Percentiles rank a stretch among this genome's conserved stretches.
These are phyloP conservation scores for Paragyromitra xinjiangensis DNA, from an alignment of 495 filamentous ascomycete genomes.

Conservation along the genomic window DNA sequence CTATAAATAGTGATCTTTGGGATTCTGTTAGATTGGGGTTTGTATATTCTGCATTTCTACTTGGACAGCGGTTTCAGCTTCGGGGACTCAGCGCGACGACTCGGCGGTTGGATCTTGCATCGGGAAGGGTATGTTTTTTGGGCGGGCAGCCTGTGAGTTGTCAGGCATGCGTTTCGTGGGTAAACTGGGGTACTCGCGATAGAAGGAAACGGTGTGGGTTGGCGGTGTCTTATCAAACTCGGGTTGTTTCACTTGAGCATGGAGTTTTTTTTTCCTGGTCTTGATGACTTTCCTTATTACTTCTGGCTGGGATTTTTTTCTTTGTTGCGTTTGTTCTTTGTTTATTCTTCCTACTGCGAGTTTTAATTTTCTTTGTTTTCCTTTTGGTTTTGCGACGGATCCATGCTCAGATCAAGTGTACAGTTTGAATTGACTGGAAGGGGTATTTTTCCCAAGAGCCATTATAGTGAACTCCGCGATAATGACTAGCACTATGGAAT, in stretches of 20 bases:
- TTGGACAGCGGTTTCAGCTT: slow-evolving; percentile 53
- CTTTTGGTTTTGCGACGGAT: too few species aligned
- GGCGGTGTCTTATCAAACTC: slow-evolving; percentile 10
- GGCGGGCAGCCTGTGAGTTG: neutral
- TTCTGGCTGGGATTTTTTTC: slow-evolving; percentile 11
- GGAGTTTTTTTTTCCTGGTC: slow-evolving; percentile 32
- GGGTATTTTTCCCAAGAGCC: neutral
- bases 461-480: too few species aligned
- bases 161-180: neutral
- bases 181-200: slow-evolving; percentile 1
- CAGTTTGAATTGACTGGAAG: too few species aligned
- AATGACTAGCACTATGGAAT: too few species aligned
- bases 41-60: slow-evolving; percentile 57
- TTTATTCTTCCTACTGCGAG: neutral
- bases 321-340: slow-evolving; percentile 24
- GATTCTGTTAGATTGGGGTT: slow-evolving; percentile 56
- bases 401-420: too few species aligned
- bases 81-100: slow-evolving; percentile 24
- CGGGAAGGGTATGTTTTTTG: slow-evolving; percentile 19
- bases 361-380: neutral
- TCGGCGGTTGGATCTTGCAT: slow-evolving; percentile 30
- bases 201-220: neutral
- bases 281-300: slow-evolving; percentile 21
- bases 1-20: slow-evolving; percentile 55
- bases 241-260: slow-evolving; percentile 1